phyloP scores from a whole-genome alignment of 2,329 filamentous ascomycete genomes.

The Parastagonospora avenae region DNA sequence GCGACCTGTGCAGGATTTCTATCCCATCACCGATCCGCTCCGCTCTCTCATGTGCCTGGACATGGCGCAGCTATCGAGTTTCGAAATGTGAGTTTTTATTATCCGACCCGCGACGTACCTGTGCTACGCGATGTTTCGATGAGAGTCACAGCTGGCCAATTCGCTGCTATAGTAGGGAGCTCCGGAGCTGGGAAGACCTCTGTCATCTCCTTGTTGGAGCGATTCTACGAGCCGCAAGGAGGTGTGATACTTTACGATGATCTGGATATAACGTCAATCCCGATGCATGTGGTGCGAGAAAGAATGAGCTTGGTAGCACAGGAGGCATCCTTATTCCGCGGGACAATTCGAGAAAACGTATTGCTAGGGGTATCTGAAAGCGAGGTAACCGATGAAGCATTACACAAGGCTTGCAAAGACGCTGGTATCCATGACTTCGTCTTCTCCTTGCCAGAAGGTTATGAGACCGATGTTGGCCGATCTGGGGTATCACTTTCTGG shows the following conservation, averaged over 20 bases:
- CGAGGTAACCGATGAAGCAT: conserved; percentile 51
- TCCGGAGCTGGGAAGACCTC: conserved; percentile 94
- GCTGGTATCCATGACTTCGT: conserved; percentile 41
- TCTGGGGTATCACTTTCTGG: conserved; percentile 68
- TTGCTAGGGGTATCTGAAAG: conserved; percentile 50
- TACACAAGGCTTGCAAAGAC: conserved; percentile 58
- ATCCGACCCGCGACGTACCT: conserved; percentile 85
- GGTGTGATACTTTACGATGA: conserved; percentile 72
- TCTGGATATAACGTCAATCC: conserved; percentile 59
- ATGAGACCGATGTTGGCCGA: conserved; percentile 31
- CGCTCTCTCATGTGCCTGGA: conserved; percentile 9
- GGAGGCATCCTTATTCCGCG: conserved; percentile 53
- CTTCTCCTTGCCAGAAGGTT: conserved; percentile 33
- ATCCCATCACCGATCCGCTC: conserved; percentile 9
- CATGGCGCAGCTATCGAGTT: conserved; percentile 65
- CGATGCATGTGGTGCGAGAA: conserved; percentile 54
- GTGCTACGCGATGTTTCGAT: conserved; percentile 67
- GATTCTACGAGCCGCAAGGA: conserved; percentile 84
- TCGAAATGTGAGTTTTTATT: conserved; percentile 83
- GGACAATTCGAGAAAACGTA: conserved; percentile 55
- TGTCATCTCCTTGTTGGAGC: conserved; percentile 85
- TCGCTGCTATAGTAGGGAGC: conserved; percentile 56
- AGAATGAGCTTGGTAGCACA: conserved; percentile 72
- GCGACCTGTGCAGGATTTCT: background rate
- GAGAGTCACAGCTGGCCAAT: conserved; percentile 59